Evolutionary conservation across 495 filamentous ascomycete genomes (phyloP), one percentile per base, ranked within the genome.

Genomic region (Podospora conica): DNA sequence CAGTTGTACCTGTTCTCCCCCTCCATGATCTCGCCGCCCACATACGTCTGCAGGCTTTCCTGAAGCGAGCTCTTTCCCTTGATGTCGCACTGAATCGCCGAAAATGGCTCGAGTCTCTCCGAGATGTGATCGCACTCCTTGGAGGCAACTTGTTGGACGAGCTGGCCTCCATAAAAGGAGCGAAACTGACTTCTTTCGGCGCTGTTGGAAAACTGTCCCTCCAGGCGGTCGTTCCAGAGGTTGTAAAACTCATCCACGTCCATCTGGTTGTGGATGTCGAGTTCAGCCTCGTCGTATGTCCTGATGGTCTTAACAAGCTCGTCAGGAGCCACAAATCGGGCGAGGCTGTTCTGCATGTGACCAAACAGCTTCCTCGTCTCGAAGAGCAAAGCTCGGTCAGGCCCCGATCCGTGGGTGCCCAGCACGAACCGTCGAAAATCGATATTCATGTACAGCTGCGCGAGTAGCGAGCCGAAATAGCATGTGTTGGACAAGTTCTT

Each of bases 1-100:
- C 95, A 99, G 61, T 93, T 95, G 81, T 99, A 99, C 76, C 97
- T 97, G 77, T 99, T 98, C 67, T 97, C 90, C 71, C 95, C 95
- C 84, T 96, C 92, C 93, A 98, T 95, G 55, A 95, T 87, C 72
- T 99, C 96, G 1, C 95, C 95, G 72, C 94, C 91, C 12, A 98
- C 93, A 74, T 96, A 98, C 8, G 94, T 92, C 70, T 91, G 87
- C 12, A 99, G 79, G 73, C 95, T 97, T 64, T 98, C 93, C 66
- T 90, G 82, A 1, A 99, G 84, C 31, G 78, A 87, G 8, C 80
- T 83, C 75, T 97, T 99, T 55, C 95, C 95, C 73, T 96, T 95
- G 68, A 99, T 96, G 68, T 97, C 96, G 75, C 94, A 96, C 67
- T 97, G 92, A 63, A 99, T 95, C 11, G 95, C 95, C 9, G 91